Conservation (phyloP, 2,329 filamentous ascomycete species). For the Hypoxylon sp. region DNA sequence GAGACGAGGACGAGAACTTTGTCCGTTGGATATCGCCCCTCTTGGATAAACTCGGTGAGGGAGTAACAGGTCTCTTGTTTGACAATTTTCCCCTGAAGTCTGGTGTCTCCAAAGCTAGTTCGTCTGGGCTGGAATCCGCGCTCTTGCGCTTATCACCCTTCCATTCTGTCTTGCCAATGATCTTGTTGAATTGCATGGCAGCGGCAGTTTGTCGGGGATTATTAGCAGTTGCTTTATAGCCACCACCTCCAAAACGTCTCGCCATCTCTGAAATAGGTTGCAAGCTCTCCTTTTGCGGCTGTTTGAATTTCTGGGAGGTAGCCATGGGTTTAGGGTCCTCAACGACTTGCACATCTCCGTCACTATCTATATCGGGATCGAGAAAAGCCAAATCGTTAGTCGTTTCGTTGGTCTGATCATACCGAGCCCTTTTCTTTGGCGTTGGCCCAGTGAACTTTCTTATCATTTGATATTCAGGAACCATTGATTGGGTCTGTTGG, state of each 20-base stretch:
- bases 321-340: neutral
- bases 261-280: neutral
- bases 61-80: conserved; percentile 29
- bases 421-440: conserved; percentile 15
- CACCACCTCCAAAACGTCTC: neutral
- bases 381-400: conserved; percentile 1
- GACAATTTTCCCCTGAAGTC: conserved; percentile 36
- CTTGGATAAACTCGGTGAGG: conserved; percentile 47
- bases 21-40: conserved; percentile 46
- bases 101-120: conserved; percentile 42
- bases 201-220: neutral
- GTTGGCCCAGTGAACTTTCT: conserved; percentile 8
- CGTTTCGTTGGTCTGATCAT: neutral
- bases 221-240: neutral
- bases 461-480: conserved; percentile 37
- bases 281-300: conserved; percentile 1
- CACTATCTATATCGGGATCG: conserved; percentile 23
- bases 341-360: conserved; percentile 37
- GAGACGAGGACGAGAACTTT: conserved; percentile 34
- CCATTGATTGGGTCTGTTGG: conserved; percentile 6
- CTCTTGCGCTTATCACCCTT: conserved; percentile 19
- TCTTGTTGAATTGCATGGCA: conserved; percentile 15
- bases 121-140: conserved; percentile 45
- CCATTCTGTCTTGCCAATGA: conserved; percentile 34
- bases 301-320: conserved; percentile 1